Evolutionary conservation across 1,284 basidiomycete species (phyloP), one percentile per base, ranked within the genome.

Genomic region (Phellopilus nigrolimitatus): DNA sequence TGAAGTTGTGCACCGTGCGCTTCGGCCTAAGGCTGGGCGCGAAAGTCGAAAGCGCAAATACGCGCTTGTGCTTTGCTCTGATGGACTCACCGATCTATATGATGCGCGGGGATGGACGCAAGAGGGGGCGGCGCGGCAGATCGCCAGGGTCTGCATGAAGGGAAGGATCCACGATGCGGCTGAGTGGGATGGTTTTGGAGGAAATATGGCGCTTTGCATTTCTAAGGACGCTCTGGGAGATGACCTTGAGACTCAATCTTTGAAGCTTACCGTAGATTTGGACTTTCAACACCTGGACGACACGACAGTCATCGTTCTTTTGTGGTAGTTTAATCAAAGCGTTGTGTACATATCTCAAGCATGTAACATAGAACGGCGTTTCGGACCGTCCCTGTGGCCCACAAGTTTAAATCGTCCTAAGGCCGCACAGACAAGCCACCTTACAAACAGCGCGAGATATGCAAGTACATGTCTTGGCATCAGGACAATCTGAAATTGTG

Each of bases 251-350:
- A 64, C 69, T 24, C 71, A 77, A 12, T 83, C 81, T 13, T 68
- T 73, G 51, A 71, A 74, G 56, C 62, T 85, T 41, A 82, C 80
- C 7, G 71, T 83, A 33, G 80, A 84, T 61, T 78, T 80, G 71
- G 68, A 72, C 40, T 72, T 71, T 33, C 71, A 72, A 55, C 84
- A 82, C 80, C 78, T 84, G 70, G 83, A 85, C 62, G 82, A 86
- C 61, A 78, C 79, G 15, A 84, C 81, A 0, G 70, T 83, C 30
- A 55, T 84, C 21, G 73, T 84, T 38, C 55, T 48, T 17, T 36
- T 43, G 22, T 51, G 48, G 48, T 49, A 28, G 47, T 30, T 6
- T n/a, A n/a, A n/a, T n/a, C n/a, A n/a, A n/a, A n/a, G n/a, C n/a
- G n/a, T n/a, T n/a, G n/a, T n/a, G n/a, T n/a, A n/a, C n/a, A n/a